Conservation (phyloP, 2,329 filamentous ascomycete species). For the Uncinocarpus reesii region DNA sequence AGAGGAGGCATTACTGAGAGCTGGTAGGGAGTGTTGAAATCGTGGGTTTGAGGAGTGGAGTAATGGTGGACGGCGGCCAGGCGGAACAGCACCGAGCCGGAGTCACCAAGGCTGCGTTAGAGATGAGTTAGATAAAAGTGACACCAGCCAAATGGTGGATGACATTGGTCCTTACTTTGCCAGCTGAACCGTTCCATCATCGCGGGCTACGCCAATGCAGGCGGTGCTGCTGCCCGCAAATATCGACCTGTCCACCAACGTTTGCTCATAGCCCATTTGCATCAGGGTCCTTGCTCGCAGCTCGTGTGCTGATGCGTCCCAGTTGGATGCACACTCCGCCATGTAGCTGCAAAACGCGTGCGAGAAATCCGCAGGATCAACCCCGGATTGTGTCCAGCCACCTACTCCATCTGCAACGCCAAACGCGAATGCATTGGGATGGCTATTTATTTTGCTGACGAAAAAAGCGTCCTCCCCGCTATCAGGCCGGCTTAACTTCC, state of each 20-base stretch:
- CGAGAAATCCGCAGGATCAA: constrained; percentile 91
- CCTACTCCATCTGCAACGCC: constrained; percentile 92
- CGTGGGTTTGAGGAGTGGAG: constrained; percentile 83
- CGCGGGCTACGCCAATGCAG: constrained; percentile 66
- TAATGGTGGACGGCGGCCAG: constrained; percentile 74
- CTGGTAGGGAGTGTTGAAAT: constrained; percentile 96
- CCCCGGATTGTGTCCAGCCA: constrained; percentile 83
- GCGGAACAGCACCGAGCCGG: constrained; percentile 78
- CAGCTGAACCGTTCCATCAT: constrained; percentile 66
- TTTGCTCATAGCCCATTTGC: constrained; percentile 71
- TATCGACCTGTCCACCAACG: constrained; percentile 63
- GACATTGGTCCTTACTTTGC: constrained; percentile 54
- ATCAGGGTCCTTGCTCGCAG: constrained; percentile 59
- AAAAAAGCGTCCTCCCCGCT: constrained; percentile 97
- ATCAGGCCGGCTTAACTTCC: constrained; percentile 55
- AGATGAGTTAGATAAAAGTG: constrained; percentile 1
- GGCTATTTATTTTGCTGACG: constrained; percentile 64
- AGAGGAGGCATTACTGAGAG: constrained; percentile 75
- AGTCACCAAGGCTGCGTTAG: constrained; percentile 65
- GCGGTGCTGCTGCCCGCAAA: constrained; percentile 83
- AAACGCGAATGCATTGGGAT: constrained; percentile 52
- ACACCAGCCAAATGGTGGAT: constrained; percentile 3
- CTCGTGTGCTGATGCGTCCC: constrained; percentile 33
- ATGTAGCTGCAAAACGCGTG: constrained; percentile 90
- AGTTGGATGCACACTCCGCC: constrained; percentile 61